Evolutionary conservation across 2,329 filamentous ascomycete species (phyloP).

Genomic region (Pseudogymnoascus sp.): DNA sequence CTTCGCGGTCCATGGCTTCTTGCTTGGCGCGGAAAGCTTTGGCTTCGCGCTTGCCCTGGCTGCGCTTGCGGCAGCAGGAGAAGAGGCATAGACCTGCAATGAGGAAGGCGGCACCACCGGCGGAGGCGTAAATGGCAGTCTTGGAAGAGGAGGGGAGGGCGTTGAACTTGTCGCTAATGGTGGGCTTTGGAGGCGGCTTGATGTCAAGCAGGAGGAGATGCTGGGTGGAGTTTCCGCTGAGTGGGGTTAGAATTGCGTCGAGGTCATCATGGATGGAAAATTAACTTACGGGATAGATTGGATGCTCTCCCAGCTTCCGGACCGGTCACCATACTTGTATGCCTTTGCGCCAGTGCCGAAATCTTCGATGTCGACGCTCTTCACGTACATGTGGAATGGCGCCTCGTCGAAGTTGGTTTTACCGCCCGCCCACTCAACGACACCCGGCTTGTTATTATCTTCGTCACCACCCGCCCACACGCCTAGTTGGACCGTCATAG

Average conservation of each 20-base stretch:
- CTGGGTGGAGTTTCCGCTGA: constrained; percentile 48
- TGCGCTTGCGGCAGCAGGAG: constrained; percentile 49
- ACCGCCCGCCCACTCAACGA: constrained; percentile 63
- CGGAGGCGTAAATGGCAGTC: constrained; percentile 44
- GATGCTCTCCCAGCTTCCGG: constrained; percentile 58
- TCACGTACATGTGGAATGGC: constrained; percentile 68
- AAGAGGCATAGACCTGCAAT: constrained; percentile 37
- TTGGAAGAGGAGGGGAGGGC: constrained; percentile 42
- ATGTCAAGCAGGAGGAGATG: constrained; percentile 6
- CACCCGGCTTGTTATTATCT: constrained; percentile 39
- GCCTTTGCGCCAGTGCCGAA: constrained; percentile 52
- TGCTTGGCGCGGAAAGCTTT: constrained; percentile 27
- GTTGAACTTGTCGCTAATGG: constrained; percentile 45
- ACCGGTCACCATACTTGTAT: constrained; percentile 56
- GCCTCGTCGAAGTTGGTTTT: constrained; percentile 55
- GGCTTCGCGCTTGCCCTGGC: constrained; percentile 44
- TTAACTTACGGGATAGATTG: constrained; percentile 43
- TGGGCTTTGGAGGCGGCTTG: constrained; percentile 33
- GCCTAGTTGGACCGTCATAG: constrained; percentile 60
- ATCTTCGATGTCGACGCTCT: constrained; percentile 50
- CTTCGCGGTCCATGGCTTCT: constrained; percentile 24
- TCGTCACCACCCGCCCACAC: constrained; percentile 58
- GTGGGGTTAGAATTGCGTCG: background rate
- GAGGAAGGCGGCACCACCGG: constrained; percentile 37
- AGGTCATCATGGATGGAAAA: background rate